These are phyloP conservation scores for Globisporangium irregulare DNA, from an alignment of 352 stramenopile species.

Conservation along the genomic window DNA sequence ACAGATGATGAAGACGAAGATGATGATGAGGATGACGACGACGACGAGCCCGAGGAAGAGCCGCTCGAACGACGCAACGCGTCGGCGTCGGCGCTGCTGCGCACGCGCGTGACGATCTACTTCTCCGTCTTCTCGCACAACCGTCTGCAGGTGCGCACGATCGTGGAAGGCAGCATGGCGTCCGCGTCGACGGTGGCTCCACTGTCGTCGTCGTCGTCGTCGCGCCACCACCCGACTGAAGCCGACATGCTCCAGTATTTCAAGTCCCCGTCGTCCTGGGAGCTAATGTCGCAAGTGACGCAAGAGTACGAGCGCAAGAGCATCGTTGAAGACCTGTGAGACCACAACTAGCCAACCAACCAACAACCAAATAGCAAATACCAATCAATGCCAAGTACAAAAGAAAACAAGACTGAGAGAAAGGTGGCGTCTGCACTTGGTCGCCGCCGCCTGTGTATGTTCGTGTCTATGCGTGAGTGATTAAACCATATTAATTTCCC, in stretches of 20 bases:
- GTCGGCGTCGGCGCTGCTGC: slow-evolving; percentile 30
- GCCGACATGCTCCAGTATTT: slow-evolving; percentile 71
- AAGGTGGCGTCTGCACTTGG: not conserved
- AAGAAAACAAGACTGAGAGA: not conserved
- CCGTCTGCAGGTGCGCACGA: slow-evolving; percentile 51
- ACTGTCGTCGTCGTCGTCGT: slow-evolving; percentile 14
- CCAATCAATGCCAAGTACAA: not conserved
- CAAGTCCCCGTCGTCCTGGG: slow-evolving; percentile 66
- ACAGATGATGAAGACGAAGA: slow-evolving; percentile 7
- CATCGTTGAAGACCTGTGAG: slow-evolving; percentile 14
- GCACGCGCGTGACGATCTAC: slow-evolving; percentile 62
- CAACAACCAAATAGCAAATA: not conserved
- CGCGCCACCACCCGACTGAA: slow-evolving; percentile 33
- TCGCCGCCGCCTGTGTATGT: slow-evolving; percentile 4
- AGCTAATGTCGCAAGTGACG: slow-evolving; percentile 58
- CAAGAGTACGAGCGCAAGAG: slow-evolving; percentile 43
- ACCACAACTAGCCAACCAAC: not conserved
- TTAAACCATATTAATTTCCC: slow-evolving; percentile 14
- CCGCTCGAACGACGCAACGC: slow-evolving; percentile 25
- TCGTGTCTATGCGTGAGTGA: slow-evolving; percentile 13
- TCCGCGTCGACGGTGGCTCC: slow-evolving; percentile 21
- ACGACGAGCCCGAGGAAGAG: slow-evolving; percentile 50
- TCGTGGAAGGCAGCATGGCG: slow-evolving; percentile 62
- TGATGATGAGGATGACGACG: slow-evolving; percentile 24
- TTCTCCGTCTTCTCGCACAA: slow-evolving; percentile 51